Evolutionary conservation across 2,329 filamentous ascomycete species (phyloP), one percentile per base, ranked within the genome.

Genomic region (Fusarium goolgardi): DNA sequence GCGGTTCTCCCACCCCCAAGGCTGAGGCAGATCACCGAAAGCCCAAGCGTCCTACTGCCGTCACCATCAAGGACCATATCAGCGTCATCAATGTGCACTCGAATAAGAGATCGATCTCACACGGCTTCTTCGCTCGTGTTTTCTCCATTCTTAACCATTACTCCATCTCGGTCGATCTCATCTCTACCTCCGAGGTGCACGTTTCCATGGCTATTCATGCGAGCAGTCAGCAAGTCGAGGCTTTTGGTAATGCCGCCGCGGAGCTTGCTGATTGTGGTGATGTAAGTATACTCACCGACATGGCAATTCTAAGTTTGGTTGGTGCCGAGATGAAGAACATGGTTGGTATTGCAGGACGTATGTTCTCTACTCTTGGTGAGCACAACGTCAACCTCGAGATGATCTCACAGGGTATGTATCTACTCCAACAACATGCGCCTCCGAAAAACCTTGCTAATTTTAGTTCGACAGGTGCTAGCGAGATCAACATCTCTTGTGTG

Each of bases 401-500:
- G 96, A 99, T 99, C 71, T 97, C 93, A 25, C 96, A 99, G 82
- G 96, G 96, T 95, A 84, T 75, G 84, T 61, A 23, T 59, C 6
- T 23, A 21, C 5, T 37, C 7, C 27, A 23, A 43, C 15, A 27
- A 13, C 5, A 18, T 11, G 0, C 20, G 5, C 9, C 1, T 12
- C 13, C 2, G 2, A n/a, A 10, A 6, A 16, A 21, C 2, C 21
- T 5, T 54, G 39, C 62, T 69, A 39, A 59, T 46, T 0, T 0
- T 60, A 18, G 34, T 11, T 71, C n/a, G 54, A 47, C 66, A 97
- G 94, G 94, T 74, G 96, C 96, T 27, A 97, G 94, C 77, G 96
- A 99, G 83, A 99, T 99, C 81, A 99, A 98, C 79, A 99, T 99
- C 63, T 97, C 94, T 13, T 99, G 96, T 76, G 96, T 99, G 45